These are phyloP conservation scores for Chytriomyces sp. DNA, from an alignment of 192 early-diverging fungal genomes.

Conservation along the genomic window DNA sequence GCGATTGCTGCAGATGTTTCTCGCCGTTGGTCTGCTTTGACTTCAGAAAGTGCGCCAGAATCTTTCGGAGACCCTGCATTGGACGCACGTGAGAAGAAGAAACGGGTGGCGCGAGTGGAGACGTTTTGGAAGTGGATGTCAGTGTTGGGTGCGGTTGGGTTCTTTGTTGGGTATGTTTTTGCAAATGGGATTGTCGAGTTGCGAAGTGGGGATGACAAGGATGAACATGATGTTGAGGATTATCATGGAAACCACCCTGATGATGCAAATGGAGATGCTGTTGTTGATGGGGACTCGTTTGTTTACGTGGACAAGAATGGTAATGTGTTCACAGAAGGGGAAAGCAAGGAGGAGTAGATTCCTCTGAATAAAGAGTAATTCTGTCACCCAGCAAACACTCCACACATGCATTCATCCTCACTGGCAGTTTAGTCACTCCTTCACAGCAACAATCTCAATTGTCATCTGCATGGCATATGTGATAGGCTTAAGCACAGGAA, in stretches of 20 bases:
- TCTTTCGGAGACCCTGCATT: conserved; percentile 41
- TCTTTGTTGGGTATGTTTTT: conserved; percentile 62
- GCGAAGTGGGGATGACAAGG: conserved; percentile 44
- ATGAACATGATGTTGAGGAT: conserved; percentile 36
- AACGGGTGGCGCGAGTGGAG: conserved; percentile 29
- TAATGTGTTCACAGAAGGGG: conserved; percentile 8
- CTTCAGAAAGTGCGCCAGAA: conserved; percentile 38
- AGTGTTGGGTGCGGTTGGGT: conserved; percentile 45
- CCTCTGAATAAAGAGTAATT: too few species aligned
- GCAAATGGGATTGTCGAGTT: conserved; percentile 68
- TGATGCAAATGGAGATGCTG: background rate
- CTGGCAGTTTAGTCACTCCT: background rate
- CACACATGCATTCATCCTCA: too few species aligned
- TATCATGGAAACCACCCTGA: background rate
- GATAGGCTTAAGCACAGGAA: too few species aligned
- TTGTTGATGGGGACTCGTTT: background rate
- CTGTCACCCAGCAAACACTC: too few species aligned
- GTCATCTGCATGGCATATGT: too few species aligned
- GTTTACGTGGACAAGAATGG: conserved; percentile 30
- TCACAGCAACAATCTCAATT: conserved; percentile 55
- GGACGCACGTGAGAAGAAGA: conserved; percentile 12
- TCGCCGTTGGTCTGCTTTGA: background rate
- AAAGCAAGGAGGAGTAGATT: background rate
- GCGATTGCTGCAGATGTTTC: background rate
- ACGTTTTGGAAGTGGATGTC: conserved; percentile 36